These are phyloP conservation scores for Leersia perrieri DNA, from an alignment of 176 grass and related monocot genomes.

Conservation along the genomic window DNA sequence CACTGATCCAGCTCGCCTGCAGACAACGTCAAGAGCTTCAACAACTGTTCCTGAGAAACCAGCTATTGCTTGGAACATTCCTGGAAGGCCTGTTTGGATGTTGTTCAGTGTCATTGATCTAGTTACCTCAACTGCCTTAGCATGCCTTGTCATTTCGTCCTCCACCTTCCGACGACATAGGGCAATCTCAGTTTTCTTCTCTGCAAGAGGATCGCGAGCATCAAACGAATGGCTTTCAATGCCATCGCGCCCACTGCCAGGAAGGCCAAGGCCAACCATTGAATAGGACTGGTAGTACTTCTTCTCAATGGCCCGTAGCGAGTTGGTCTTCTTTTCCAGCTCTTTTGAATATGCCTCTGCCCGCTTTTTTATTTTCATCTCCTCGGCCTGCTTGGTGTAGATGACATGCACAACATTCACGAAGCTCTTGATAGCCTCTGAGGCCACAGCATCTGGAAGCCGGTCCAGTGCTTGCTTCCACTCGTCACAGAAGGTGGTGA, in stretches of 20 bases:
- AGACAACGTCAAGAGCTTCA: conserved; percentile 69
- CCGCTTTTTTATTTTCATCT: conserved; percentile 88
- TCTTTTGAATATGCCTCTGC: conserved; percentile 75
- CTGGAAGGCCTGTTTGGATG: conserved; percentile 94
- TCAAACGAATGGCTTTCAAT: conserved; percentile 65
- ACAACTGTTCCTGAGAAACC: conserved; percentile 85
- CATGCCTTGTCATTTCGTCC: conserved; percentile 83
- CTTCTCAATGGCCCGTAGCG: conserved; percentile 80
- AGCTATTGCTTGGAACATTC: conserved; percentile 90
- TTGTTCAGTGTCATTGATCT: conserved; percentile 93
- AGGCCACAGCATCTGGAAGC: conserved; percentile 88
- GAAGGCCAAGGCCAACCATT: conserved; percentile 75
- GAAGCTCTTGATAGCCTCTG: conserved; percentile 94
- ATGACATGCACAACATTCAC: conserved; percentile 89
- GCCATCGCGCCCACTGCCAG: conserved; percentile 59
- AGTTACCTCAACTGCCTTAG: conserved; percentile 82
- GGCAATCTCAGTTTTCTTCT: conserved; percentile 87
- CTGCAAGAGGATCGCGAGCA: conserved; percentile 76
- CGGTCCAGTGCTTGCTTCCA: conserved; percentile 97
- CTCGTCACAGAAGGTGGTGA: conserved; percentile 89
- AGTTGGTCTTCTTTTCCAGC: conserved; percentile 84
- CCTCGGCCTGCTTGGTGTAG: conserved; percentile 91
- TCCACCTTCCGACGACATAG: conserved; percentile 74
- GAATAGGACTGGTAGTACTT: conserved; percentile 98
- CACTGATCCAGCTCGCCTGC: conserved; percentile 62